These are phyloP conservation scores for Venustampulla echinocandica DNA, from an alignment of 495 filamentous ascomycete species.

Conservation along the genomic window DNA sequence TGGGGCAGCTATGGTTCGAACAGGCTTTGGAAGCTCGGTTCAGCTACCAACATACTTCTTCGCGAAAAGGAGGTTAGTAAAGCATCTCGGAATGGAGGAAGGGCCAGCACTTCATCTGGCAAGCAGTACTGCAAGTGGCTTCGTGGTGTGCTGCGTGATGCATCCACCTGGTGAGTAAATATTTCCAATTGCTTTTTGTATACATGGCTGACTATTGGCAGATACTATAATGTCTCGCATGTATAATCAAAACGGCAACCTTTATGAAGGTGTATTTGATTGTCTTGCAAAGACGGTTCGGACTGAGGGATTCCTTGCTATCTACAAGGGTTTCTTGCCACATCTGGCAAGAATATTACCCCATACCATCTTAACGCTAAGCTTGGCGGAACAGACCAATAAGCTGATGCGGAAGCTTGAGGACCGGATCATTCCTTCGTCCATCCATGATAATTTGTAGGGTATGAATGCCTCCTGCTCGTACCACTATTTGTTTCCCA, in stretches of 20 bases:
- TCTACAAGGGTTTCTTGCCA: constrained; percentile 97
- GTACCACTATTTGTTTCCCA: constrained; percentile 4
- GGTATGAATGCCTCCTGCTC: background rate
- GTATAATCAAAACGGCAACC: constrained; percentile 97
- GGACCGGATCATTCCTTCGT: constrained; percentile 44
- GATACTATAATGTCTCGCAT: constrained; percentile 98
- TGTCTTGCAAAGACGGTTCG: constrained; percentile 84
- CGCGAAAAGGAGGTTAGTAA: constrained; percentile 76
- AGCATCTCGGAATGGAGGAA: constrained; percentile 80
- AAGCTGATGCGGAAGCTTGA: constrained; percentile 78
- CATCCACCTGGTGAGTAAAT: constrained; percentile 73
- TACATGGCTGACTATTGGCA: constrained; percentile 22
- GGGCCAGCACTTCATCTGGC: constrained; percentile 82
- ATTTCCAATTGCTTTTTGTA: background rate
- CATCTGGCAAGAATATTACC: constrained; percentile 91
- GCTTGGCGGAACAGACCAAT: constrained; percentile 93
- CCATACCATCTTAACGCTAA: constrained; percentile 88
- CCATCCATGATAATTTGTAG: constrained; percentile 15
- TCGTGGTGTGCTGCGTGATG: constrained; percentile 97
- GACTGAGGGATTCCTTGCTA: constrained; percentile 84
- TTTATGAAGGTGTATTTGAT: constrained; percentile 88
- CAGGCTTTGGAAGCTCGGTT: constrained; percentile 88
- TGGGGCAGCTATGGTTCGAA: constrained; percentile 91
- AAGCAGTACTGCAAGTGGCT: constrained; percentile 82
- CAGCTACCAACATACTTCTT: constrained; percentile 98